Conservation (phyloP, 371 early-diverging fungal genomes). For the Sporodiniella umbellata region DNA sequence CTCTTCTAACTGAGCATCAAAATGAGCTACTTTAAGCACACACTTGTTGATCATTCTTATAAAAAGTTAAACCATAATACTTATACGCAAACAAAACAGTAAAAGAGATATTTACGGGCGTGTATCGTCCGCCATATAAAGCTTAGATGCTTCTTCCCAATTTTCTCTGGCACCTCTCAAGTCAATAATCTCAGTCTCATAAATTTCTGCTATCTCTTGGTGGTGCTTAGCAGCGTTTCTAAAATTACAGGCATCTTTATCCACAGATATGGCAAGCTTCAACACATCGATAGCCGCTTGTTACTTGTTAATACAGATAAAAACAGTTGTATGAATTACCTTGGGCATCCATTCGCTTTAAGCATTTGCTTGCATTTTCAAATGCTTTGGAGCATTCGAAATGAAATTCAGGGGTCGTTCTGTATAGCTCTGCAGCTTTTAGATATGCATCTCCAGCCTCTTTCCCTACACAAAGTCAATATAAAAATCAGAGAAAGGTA, state of each 20-base stretch:
- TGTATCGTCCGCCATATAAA: conserved; percentile 88
- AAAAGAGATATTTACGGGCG: conserved; percentile 69
- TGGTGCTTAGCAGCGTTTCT: conserved; percentile 88
- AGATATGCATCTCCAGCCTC: conserved; percentile 91
- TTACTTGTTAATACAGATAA: no score
- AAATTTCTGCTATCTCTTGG: conserved; percentile 92
- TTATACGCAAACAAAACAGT: no score
- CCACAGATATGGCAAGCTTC: conserved; percentile 70
- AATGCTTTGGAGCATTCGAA: conserved; percentile 82
- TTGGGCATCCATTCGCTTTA: conserved; percentile 78
- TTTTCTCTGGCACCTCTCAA: conserved; percentile 77
- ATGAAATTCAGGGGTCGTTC: conserved; percentile 62
- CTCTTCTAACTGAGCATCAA: conserved; percentile 87
- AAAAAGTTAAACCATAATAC: no score
- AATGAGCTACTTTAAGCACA: conserved; percentile 84
- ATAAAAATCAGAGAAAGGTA: neutral
- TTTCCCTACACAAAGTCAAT: conserved; percentile 55
- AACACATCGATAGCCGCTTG: conserved; percentile 76
- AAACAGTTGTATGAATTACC: conserved; percentile 44
- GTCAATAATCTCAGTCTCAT: conserved; percentile 85
- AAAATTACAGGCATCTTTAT: conserved; percentile 85
- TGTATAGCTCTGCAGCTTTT: conserved; percentile 70
- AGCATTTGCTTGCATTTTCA: conserved; percentile 84
- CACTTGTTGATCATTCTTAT: conserved; percentile 74
- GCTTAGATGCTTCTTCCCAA: conserved; percentile 89